These are phyloP conservation scores for Amniculicola lignicola DNA, from an alignment of 495 filamentous ascomycete genomes.

Conservation along the genomic window DNA sequence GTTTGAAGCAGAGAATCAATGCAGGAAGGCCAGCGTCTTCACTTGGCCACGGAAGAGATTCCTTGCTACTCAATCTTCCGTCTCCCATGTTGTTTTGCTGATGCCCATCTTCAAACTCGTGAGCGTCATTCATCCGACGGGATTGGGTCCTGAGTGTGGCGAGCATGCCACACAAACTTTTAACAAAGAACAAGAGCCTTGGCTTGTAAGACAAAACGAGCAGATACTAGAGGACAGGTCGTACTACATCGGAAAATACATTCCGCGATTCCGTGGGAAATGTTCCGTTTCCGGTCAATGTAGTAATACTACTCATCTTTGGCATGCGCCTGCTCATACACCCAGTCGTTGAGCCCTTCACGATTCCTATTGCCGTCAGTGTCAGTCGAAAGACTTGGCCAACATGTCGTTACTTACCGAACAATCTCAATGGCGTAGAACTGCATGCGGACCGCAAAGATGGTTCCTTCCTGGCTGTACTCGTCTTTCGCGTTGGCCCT, in stretches of 20 bases:
- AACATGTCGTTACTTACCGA: constrained; percentile 50
- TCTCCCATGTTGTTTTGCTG: too few relatives aligned
- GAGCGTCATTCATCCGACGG: too few relatives aligned
- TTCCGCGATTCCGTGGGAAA: too few relatives aligned
- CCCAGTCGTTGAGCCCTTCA: constrained; percentile 90
- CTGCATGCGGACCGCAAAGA: constrained; percentile 94
- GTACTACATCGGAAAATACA: too few relatives aligned
- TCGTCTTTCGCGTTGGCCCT: constrained; percentile 73
- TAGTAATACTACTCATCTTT: constrained; percentile 40
- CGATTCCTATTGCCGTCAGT: constrained; percentile 60
- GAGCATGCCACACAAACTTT: too few relatives aligned
- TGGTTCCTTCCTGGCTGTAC: constrained; percentile 84
- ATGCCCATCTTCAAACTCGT: too few relatives aligned
- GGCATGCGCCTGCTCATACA: constrained; percentile 71
- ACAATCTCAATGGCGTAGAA: constrained; percentile 98
- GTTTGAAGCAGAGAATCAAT: too few relatives aligned
- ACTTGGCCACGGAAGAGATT: too few relatives aligned
- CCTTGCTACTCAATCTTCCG: too few relatives aligned
- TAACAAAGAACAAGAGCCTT: not conserved
- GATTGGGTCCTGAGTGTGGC: too few relatives aligned
- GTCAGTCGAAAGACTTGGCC: not conserved
- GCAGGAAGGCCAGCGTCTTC: too few relatives aligned
- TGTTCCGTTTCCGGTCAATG: too few relatives aligned
- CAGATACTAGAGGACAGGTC: not conserved
- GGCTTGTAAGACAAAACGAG: not conserved